Evolutionary conservation across 2,329 filamentous ascomycete genomes (phyloP), one percentile per base, ranked within the genome.

Genomic region (Emmonsiellopsis sp.): DNA sequence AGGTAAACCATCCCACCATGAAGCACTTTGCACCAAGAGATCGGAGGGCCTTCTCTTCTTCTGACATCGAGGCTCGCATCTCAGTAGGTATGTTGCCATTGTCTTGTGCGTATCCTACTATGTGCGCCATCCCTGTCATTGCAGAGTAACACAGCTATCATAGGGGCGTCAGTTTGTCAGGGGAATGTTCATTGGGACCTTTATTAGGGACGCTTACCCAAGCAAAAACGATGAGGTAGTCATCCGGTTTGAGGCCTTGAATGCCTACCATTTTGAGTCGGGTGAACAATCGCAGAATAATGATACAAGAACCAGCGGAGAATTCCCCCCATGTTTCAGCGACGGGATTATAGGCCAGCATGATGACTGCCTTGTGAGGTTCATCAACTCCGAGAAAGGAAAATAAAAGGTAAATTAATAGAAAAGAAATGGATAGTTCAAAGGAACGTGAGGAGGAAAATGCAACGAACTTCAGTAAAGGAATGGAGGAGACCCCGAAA

Each of bases 271-370:
- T 56, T 32, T 61, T 65, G 1, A 62, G 65, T 2, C 70, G 63
- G 27, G 62, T 65, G 40, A 68, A 65, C 1, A 68, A 54, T 10
- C 69, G 60, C 7, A 63, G 53, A 4, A 60, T 61, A 21, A 72
- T 69, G 48, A 65, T 61, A 0, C 62, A 11, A 14, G 59, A 63
- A 1, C 68, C 70, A 3, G 70, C 45, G 4, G 57, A 49, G 53
- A 66, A 72, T n/a, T 72, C 61, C 46, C 62, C 57, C 70, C 68
- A 72, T 62, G 69, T 68, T 50, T 71, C 68, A 2, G 62, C 61
- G 33, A 54, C n/a, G 32, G 44, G 31, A 13, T 34, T 42, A 27
- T 27, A 27, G 21, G 3, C 21, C 27, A 17, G 33, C 46, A 48
- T 48, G 34, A 31, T 39, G 34, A 13, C 14, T n/a, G 39, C 11